Evolutionary conservation across 192 early-diverging fungal species (phyloP), one percentile per base, ranked within the genome.

Genomic region (Coemansia sp.): DNA sequence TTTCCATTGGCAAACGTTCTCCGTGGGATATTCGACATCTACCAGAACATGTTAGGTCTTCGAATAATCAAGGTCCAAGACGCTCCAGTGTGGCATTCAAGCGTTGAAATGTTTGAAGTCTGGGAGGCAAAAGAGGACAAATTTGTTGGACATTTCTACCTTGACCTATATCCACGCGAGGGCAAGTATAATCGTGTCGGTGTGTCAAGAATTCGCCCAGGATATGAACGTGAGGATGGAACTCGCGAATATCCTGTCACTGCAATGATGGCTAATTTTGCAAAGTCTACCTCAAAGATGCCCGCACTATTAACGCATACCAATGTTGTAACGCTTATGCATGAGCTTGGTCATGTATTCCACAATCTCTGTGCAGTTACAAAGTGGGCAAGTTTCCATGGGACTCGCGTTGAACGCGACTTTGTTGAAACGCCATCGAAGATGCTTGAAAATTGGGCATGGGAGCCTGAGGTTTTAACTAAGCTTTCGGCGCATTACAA

Each of bases 391-490:
- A 65, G 83, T 0, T 88, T 91, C 51, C 87, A 89, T 28, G 89
- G 89, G 26, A 90, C 87, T 5, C 68, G 71, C 27, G 78, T 87
- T 30, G 85, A 91, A 55, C 73, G 85, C 50, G 92, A 94, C 69
- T 94, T 93, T 81, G 85, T 92, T 21, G 91, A 93, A 70, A 86
- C 89, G 5, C 90, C 91, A 6, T 85, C 87, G 31, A 88, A 91
- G 81, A 89, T 94, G 89, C 77, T 93, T 22, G 89, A 90, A 65
- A 91, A 89, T 66, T 88, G 85, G 86, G 77, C 80, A 19, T 87
- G 81, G 76, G 84, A 88, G 50, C 78, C 80, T 5, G 54, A 71
- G 14, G 79, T 82, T 1, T 58, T 90, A 14, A 61, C 79, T 25
- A 55, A 59, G 12, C 63, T 87, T 18, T 79, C 85, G 19, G 65